Conservation (phyloP, 2,329 filamentous ascomycete genomes). For the Amauroascus niger region DNA sequence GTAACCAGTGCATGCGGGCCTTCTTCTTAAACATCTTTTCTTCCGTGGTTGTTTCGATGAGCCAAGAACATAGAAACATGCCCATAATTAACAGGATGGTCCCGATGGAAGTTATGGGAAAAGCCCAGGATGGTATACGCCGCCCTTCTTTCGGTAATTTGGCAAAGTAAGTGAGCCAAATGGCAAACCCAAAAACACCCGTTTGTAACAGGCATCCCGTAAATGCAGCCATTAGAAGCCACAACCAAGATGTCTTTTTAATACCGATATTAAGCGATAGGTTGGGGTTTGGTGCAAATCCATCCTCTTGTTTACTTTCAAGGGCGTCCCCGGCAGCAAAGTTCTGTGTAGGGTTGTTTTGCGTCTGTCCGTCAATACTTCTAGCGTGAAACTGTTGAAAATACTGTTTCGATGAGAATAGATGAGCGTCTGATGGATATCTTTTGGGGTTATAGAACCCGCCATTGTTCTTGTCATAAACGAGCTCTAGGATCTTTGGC, state of each 20-base stretch:
- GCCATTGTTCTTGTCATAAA: constrained; percentile 25
- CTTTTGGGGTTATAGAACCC: constrained; percentile 24
- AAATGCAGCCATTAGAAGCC: constrained; percentile 17
- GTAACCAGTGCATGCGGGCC: constrained; percentile 28
- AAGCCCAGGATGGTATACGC: constrained; percentile 16
- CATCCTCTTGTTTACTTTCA: background rate
- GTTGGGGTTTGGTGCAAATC: constrained; percentile 19
- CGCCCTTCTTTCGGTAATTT: background rate
- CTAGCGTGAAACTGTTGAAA: background rate
- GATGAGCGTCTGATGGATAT: background rate
- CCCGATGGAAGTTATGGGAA: constrained; percentile 29
- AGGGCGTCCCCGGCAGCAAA: background rate
- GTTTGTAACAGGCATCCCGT: constrained; percentile 15
- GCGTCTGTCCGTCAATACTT: background rate
- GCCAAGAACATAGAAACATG: constrained; percentile 24
- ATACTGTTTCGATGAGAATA: constrained; percentile 3
- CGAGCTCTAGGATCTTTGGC: constrained; percentile 1
- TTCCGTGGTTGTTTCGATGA: constrained; percentile 24
- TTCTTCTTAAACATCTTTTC: constrained; percentile 12
- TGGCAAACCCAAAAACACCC: constrained; percentile 8
- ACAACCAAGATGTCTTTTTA: constrained; percentile 1
- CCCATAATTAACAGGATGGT: constrained; percentile 27
- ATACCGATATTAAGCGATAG: constrained; percentile 21
- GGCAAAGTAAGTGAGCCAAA: constrained; percentile 3
- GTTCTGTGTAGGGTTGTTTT: too few relatives aligned